phyloP scores from a whole-genome alignment of 495 filamentous ascomycete species.

The Aspergillus hancockii region DNA sequence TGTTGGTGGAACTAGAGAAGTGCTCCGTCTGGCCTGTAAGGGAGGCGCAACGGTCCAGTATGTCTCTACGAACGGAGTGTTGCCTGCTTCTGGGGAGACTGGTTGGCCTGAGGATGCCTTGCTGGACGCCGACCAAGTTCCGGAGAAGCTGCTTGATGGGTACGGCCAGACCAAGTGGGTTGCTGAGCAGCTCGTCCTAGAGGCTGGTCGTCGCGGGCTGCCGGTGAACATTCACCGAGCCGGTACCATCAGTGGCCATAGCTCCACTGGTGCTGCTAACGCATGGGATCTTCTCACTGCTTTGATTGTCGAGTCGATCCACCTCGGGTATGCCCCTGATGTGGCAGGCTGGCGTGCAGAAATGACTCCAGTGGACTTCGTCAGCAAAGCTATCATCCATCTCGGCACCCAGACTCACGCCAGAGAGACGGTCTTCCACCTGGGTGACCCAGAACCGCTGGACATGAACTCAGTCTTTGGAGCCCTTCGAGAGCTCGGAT shows the following conservation, averaged over 20 bases:
- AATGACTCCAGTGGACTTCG: conserved; percentile 73
- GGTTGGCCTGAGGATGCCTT: conserved; percentile 63
- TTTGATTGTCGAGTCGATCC: conserved; percentile 65
- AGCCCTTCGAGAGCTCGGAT: conserved; percentile 59
- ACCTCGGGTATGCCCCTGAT: conserved; percentile 60
- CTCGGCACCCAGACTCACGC: conserved; percentile 54
- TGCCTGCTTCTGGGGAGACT: conserved; percentile 54
- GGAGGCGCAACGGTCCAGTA: conserved; percentile 67
- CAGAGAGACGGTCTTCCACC: conserved; percentile 60
- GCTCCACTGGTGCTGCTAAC: conserved; percentile 62
- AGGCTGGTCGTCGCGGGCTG: conserved; percentile 59
- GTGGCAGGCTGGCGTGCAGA: conserved; percentile 68
- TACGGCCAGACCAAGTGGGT: conserved; percentile 71
- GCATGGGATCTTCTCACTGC: conserved; percentile 68
- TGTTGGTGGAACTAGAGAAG: conserved; percentile 61
- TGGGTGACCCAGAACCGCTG: conserved; percentile 65
- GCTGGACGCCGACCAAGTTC: conserved; percentile 58
- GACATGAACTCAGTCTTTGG: conserved; percentile 56
- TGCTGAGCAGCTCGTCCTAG: conserved; percentile 64
- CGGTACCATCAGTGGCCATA: conserved; percentile 67
- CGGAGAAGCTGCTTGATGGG: conserved; percentile 59
- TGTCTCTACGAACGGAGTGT: conserved; percentile 67
- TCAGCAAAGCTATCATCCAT: conserved; percentile 63
- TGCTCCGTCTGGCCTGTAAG: conserved; percentile 61
- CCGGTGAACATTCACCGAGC: conserved; percentile 62